phyloP scores from a whole-genome alignment of 495 filamentous ascomycete species.

The Choiromyces venosus region DNA sequence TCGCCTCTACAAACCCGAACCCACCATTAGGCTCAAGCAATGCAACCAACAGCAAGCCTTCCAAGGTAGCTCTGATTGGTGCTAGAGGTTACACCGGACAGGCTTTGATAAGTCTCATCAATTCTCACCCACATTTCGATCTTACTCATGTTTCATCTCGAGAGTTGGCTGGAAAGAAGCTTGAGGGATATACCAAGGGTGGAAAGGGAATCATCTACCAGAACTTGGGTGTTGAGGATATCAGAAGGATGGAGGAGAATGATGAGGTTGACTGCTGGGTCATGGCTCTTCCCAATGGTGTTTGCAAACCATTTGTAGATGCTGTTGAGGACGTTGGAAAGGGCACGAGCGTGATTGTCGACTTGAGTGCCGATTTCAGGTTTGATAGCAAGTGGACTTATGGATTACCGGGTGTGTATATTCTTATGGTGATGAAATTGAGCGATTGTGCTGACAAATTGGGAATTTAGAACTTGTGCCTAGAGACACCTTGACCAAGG shows the following conservation, averaged over 20 bases:
- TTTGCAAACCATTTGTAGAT: constrained; percentile 93
- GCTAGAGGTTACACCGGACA: constrained; percentile 95
- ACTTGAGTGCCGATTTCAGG: constrained; percentile 91
- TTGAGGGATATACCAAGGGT: constrained; percentile 79
- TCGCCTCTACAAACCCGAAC: constrained; percentile 84
- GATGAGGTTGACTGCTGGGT: constrained; percentile 98
- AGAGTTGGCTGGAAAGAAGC: constrained; percentile 82
- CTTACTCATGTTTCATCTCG: constrained; percentile 90
- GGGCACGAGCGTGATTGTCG: constrained; percentile 76
- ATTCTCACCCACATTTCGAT: constrained; percentile 89
- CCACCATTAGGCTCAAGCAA: constrained; percentile 94
- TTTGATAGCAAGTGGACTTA: constrained; percentile 92
- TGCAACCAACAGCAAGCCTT: constrained; percentile 71
- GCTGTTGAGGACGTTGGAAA: constrained; percentile 67
- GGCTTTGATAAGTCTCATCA: constrained; percentile 82
- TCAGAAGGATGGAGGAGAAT: constrained; percentile 80
- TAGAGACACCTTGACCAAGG: constrained; percentile 68
- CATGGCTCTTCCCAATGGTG: constrained; percentile 95
- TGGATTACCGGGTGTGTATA: constrained; percentile 61
- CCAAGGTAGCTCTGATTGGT: constrained; percentile 85
- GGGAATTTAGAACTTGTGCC: constrained; percentile 60
- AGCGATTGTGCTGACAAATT: constrained; percentile 12
- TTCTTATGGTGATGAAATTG: not conserved
- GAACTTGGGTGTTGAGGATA: constrained; percentile 83
- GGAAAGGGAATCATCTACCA: constrained; percentile 81